Evolutionary conservation across 306 rosid genomes (phyloP), one percentile per base, ranked within the genome.

Genomic region (Lithocarpus polystachyus): DNA sequence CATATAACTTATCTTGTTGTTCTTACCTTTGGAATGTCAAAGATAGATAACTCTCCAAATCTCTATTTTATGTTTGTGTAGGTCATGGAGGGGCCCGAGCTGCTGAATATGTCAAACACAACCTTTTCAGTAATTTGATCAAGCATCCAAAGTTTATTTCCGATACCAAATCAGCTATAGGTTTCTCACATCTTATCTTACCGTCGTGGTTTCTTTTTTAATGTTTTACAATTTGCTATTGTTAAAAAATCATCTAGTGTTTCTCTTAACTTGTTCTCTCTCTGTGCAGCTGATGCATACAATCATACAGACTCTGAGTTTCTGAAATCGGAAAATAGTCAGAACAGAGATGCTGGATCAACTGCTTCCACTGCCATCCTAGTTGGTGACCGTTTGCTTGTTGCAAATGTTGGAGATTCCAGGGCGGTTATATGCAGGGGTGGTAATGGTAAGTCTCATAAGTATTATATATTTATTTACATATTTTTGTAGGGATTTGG

Each of bases 81-180:
- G 98, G 98, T 78, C 98, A 94, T 78, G 98, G 98, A 4, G 98
- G 97, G 81, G 96, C 83, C 54, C 97, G 97, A 68, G 98, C 98
- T 81, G 98, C 98, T 40, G 98, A 94, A 81, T 94, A 94, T 80
- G 98, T 94, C 77, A 94, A 94, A 90, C 89, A 94, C 83, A 92
- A 94, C 84, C 87, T 94, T 77, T 94, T 94, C 57, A 94, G 94
- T 78, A 94, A 94, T 88, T 80, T 94, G 90, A 92, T 94, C 87
- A 88, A 73, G 23, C 98, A 94, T 80, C 98, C 98, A 75, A 92
- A 92, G 82, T 94, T 94, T 81, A 94, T 94, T 74, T 90, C 98
- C 18, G 98, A 94, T 85, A 94, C 97, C 79, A 94, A 92, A 87
- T 94, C 91, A 31, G 98, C 98, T 9, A 94, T 94, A 87, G 81